Evolutionary conservation across 495 filamentous ascomycete genomes (phyloP).

Genomic region (Podospora pseudopauciseta): DNA sequence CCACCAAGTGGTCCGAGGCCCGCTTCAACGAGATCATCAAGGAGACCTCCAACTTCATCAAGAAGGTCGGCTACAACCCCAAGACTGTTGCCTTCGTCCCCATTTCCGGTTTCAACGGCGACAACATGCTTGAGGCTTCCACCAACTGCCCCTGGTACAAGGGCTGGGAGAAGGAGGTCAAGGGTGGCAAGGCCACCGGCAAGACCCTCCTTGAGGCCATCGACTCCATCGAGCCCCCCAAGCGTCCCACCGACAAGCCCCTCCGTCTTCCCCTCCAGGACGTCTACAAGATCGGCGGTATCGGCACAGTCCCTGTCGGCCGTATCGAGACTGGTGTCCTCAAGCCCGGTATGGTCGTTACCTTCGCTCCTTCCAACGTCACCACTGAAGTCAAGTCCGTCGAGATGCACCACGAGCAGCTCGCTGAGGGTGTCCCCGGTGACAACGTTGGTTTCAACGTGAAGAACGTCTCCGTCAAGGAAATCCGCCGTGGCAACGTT

Average conservation of each 20-base stretch:
- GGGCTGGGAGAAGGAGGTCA: conserved; percentile 99
- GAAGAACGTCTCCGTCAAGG: conserved; percentile 99
- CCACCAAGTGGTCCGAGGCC: conserved; percentile 92
- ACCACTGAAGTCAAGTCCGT: conserved; percentile 99
- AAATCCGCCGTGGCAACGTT: conserved; percentile 99
- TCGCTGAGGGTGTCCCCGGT: conserved; percentile 90
- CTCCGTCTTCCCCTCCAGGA: conserved; percentile 99
- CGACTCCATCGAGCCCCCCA: conserved; percentile 88
- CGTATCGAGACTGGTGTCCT: conserved; percentile 99
- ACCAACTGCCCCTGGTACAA: conserved; percentile 99
- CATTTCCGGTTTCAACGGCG: conserved; percentile 99
- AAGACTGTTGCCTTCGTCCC: conserved; percentile 97
- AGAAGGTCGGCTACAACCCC: conserved; percentile 99
- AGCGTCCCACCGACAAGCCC: conserved; percentile 93
- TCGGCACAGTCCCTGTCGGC: conserved; percentile 98
- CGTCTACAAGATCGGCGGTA: conserved; percentile 99
- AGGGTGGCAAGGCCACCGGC: conserved; percentile 80
- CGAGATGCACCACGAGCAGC: conserved; percentile 99
- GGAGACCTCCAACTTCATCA: conserved; percentile 99
- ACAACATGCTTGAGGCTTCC: conserved; percentile 97
- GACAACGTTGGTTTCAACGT: conserved; percentile 99
- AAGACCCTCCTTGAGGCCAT: conserved; percentile 99
- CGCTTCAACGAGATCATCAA: conserved; percentile 99
- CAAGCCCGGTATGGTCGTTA: conserved; percentile 96
- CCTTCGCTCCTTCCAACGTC: conserved; percentile 93